These are phyloP conservation scores for Coriolopsis trogii DNA, from an alignment of 1,284 basidiomycete species.

Conservation along the genomic window DNA sequence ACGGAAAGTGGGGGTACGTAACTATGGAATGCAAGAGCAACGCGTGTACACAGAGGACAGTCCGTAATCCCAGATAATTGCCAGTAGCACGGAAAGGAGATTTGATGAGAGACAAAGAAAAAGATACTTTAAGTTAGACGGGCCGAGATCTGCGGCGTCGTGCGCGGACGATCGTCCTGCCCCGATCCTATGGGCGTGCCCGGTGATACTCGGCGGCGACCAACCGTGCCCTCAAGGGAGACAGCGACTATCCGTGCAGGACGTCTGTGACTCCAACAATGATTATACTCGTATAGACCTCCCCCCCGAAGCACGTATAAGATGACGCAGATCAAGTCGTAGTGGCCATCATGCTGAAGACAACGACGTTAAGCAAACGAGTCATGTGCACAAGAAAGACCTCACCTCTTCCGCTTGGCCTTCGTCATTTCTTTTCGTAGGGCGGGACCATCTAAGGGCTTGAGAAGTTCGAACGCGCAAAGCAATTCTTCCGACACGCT, in stretches of 20 bases:
- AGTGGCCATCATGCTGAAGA: slow-evolving; percentile 36
- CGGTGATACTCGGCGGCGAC: too few species aligned
- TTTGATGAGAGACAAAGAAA: slow-evolving; percentile 15
- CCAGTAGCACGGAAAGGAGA: slow-evolving; percentile 24
- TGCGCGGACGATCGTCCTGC: slow-evolving; percentile 9
- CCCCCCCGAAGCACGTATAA: slow-evolving; percentile 19
- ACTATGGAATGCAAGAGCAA: slow-evolving; percentile 31
- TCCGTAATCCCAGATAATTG: slow-evolving; percentile 31
- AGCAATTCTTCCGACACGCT: slow-evolving; percentile 96
- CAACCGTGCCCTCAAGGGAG: slow-evolving; percentile 11
- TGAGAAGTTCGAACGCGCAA: slow-evolving; percentile 97
- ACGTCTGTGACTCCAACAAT: slow-evolving; percentile 18
- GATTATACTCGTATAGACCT: slow-evolving; percentile 36
- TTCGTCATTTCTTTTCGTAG: slow-evolving; percentile 99
- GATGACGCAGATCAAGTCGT: slow-evolving; percentile 27
- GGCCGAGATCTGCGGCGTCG: slow-evolving; percentile 10
- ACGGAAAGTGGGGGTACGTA: slow-evolving; percentile 20
- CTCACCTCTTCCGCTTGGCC: slow-evolving; percentile 93
- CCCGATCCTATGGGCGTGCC: too few species aligned
- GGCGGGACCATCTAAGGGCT: slow-evolving; percentile 94
- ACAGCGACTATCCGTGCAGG: slow-evolving; percentile 1
- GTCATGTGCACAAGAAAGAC: neutral
- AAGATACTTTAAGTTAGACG: slow-evolving; percentile 31
- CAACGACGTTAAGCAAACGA: neutral
- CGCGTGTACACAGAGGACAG: slow-evolving; percentile 32